phyloP scores from a whole-genome alignment of 2,329 filamentous ascomycete genomes.

The Byssochlamys sp. region DNA sequence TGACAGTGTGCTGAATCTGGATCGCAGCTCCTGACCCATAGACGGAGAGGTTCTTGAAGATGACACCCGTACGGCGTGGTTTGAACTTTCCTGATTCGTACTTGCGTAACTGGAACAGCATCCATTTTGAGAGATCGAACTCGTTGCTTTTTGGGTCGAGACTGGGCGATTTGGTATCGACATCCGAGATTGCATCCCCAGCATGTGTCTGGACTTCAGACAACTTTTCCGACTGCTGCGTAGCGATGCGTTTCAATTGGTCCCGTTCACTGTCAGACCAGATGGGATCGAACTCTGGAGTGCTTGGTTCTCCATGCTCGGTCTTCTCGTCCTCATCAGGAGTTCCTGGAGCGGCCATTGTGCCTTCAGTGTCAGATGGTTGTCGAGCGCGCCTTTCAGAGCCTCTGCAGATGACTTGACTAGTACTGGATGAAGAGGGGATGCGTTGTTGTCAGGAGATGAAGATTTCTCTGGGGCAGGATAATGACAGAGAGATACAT shows the following conservation, averaged over 20 bases:
- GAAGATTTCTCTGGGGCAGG: not conserved
- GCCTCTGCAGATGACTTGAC: not conserved
- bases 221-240: not conserved
- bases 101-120: not conserved
- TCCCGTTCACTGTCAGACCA: not conserved
- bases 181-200: not conserved
- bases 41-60: constrained; percentile 57
- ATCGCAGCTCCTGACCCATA: constrained; percentile 58
- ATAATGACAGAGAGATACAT: not conserved
- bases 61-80: constrained; percentile 48
- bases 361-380: not conserved
- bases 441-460: not conserved
- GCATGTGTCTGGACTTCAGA: not conserved
- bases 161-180: not conserved
- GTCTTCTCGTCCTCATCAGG: not conserved
- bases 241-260: not conserved
- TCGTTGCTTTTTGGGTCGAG: not conserved
- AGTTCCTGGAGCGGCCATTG: not conserved
- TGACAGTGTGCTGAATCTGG: constrained; percentile 60
- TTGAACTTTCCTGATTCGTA: constrained; percentile 35
- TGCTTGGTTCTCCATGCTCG: not conserved
- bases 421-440: not conserved
- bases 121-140: not conserved
- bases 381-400: not conserved
- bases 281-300: not conserved